These are phyloP conservation scores for Schizosaccharomyces japonicus DNA, from an alignment of 805 yeast species.

Conservation along the genomic window DNA sequence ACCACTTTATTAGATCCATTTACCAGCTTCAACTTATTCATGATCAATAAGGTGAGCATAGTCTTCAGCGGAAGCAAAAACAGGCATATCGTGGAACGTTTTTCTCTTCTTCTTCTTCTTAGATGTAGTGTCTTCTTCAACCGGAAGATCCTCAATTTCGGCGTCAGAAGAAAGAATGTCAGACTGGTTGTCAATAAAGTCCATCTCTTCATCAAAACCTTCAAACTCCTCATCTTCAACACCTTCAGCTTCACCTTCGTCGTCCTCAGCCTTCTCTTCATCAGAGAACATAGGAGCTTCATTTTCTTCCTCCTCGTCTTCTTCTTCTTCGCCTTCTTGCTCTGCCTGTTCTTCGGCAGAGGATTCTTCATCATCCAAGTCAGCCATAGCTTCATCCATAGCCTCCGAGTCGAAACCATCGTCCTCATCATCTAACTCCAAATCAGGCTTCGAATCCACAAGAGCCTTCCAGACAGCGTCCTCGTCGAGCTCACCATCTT, in stretches of 20 bases:
- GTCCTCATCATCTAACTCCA: constrained; percentile 22
- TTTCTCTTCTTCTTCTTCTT: constrained; percentile 22
- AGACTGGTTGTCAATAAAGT: constrained; percentile 6
- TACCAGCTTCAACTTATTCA: too few species aligned
- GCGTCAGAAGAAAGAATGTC: constrained; percentile 12
- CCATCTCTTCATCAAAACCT: constrained; percentile 18
- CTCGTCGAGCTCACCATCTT: constrained; percentile 25
- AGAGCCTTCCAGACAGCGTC: constrained; percentile 65
- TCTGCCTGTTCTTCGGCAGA: constrained; percentile 13
- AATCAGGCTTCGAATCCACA: constrained; percentile 49
- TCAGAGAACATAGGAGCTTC: constrained; percentile 9
- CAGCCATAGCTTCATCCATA: constrained; percentile 15
- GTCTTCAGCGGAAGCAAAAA: constrained; percentile 73
- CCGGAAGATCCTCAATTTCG: constrained; percentile 10
- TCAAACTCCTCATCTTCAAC: constrained; percentile 18
- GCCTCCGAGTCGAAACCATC: constrained; percentile 14
- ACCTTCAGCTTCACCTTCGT: constrained; percentile 16
- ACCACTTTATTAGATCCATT: too few species aligned
- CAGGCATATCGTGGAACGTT: constrained; percentile 46
- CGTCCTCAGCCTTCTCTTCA: constrained; percentile 14
- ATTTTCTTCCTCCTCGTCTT: constrained; percentile 10
- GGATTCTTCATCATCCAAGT: constrained; percentile 12
- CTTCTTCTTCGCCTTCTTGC: constrained; percentile 11
- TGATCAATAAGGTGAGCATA: constrained; percentile 18
- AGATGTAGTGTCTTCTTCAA: constrained; percentile 6